phyloP scores from a whole-genome alignment of 2,329 filamentous ascomycete species.

The Coniochaeta ligniaria region DNA sequence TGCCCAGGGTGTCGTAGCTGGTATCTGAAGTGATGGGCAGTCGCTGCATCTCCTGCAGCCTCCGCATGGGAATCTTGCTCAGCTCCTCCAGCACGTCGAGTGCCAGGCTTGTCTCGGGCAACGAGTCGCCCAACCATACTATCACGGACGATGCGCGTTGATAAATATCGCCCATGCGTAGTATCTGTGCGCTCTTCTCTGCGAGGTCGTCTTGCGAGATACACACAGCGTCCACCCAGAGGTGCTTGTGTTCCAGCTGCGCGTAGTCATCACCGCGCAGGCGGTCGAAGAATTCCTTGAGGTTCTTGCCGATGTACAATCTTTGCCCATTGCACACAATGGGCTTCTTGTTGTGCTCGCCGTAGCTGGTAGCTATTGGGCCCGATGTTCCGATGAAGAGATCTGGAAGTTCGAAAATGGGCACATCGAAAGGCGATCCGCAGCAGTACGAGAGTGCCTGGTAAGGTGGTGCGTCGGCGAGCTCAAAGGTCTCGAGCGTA shows the following conservation, averaged over 20 bases:
- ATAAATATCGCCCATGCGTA: background rate
- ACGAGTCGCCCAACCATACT: background rate
- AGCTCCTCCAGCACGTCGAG: background rate
- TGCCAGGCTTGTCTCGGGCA: background rate
- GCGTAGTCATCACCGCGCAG: background rate
- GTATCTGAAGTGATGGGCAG: background rate
- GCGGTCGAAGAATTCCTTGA: background rate
- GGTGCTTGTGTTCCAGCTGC: background rate
- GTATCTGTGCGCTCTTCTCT: background rate
- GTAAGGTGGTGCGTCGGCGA: background rate
- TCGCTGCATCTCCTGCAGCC: background rate
- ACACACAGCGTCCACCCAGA: background rate
- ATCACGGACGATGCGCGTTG: background rate
- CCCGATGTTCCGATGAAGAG: background rate
- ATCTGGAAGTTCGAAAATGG: background rate
- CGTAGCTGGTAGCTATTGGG: background rate
- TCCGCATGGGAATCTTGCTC: background rate
- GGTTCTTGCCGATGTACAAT: background rate
- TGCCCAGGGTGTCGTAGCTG: background rate
- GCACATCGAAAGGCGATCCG: background rate
- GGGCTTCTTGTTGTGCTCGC: background rate
- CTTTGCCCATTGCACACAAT: background rate
- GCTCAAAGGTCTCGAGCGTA: background rate
- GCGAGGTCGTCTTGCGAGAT: background rate
- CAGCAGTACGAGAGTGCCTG: background rate